Percentiles rank a stretch among this genome's conserved stretches.
phyloP scores from a whole-genome alignment of 169 alveolate genomes.

The Theileria equi region DNA sequence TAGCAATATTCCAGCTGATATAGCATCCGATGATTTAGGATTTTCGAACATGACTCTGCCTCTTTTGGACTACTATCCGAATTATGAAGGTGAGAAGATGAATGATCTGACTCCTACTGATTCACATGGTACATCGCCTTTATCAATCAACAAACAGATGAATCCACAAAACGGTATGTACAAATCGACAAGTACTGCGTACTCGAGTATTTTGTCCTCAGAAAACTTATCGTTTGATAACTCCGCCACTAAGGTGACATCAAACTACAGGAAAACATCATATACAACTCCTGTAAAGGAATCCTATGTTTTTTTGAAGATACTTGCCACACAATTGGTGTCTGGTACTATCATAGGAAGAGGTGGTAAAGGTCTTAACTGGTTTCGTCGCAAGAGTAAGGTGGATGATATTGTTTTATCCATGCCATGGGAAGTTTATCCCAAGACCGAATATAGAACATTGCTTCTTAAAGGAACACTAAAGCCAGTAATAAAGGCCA shows the following conservation, averaged over 20 bases:
- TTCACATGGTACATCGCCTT: background rate
- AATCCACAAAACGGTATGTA: no score
- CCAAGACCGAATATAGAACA: conserved; percentile 57
- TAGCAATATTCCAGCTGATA: background rate
- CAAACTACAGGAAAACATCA: background rate
- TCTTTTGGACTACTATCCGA: conserved; percentile 5
- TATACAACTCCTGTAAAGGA: conserved; percentile 1
- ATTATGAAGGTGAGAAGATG: background rate
- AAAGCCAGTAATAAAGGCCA: conserved; percentile 52
- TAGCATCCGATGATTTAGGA: conserved; percentile 3
- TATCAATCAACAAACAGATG: background rate
- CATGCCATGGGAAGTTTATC: conserved; percentile 68
- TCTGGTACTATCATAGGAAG: conserved; percentile 65
- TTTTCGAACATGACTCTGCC: background rate
- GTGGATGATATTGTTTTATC: conserved; percentile 57
- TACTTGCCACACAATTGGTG: conserved; percentile 57
- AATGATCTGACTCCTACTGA: background rate
- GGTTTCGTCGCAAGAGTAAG: conserved; percentile 61
- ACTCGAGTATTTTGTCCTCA: no score
- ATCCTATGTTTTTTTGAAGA: conserved; percentile 41
- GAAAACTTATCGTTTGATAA: conserved; percentile 6
- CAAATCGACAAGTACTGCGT: no score
- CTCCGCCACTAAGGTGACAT: background rate
- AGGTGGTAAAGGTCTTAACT: conserved; percentile 63
- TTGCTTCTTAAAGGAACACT: conserved; percentile 44